Percentiles rank a stretch among this genome's conserved stretches.
phyloP scores from a whole-genome alignment of 257 asterid species.

The Lycium barbarum region DNA sequence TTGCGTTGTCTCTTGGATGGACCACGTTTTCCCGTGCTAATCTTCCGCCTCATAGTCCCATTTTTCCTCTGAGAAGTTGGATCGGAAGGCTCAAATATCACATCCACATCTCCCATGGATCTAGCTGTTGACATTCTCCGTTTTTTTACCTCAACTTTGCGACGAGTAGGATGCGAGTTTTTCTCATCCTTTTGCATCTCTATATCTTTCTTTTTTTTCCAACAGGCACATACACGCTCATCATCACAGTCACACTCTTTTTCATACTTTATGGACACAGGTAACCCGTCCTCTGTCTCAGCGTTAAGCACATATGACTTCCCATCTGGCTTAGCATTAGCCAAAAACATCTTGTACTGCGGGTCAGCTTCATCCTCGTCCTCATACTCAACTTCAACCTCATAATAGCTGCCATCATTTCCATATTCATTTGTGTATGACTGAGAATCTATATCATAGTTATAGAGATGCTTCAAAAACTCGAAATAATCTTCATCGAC shows the following conservation, averaged over 20 bases:
- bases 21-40: not conserved
- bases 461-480: not conserved
- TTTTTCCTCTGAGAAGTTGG: slow-evolving; percentile 10
- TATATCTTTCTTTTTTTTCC: not conserved
- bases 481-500: not conserved
- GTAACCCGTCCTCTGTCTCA: not conserved
- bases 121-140: not conserved
- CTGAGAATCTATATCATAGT: slow-evolving; percentile 21
- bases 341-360: slow-evolving; percentile 24
- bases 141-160: not conserved
- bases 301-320: not conserved
- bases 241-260: slow-evolving; percentile 4
- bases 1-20: slow-evolving; percentile 3
- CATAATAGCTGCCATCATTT: not conserved
- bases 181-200: slow-evolving; percentile 9
- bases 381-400: not conserved
- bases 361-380: slow-evolving; percentile 16
- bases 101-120: not conserved
- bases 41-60: slow-evolving; percentile 5
- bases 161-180: too few species aligned
- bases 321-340: slow-evolving; percentile 22
- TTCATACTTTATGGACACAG: slow-evolving; percentile 11
- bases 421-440: slow-evolving; percentile 27
- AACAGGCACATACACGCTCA: not conserved
- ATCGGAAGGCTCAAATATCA: not conserved